Conservation (phyloP, 345 rosid species). For the Isatis tinctoria region DNA sequence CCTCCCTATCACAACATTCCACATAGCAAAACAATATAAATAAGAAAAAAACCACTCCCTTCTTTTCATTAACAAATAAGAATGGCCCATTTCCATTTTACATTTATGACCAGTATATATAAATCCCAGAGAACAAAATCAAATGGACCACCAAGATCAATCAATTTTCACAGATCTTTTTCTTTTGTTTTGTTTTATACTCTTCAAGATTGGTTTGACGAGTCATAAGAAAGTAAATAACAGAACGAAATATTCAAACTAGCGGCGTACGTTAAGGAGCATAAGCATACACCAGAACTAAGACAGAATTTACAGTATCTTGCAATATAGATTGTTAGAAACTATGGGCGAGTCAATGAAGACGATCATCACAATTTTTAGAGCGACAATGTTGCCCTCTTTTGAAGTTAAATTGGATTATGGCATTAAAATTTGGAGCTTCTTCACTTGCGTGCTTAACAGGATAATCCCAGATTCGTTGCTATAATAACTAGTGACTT, state of each 20-base stretch:
- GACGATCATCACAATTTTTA: background rate
- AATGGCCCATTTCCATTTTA: slow-evolving; percentile 10
- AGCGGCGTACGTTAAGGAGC: slow-evolving; percentile 25
- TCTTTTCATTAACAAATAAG: background rate
- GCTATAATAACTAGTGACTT: slow-evolving; percentile 9
- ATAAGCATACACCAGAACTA: slow-evolving; percentile 10
- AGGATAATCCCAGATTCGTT: slow-evolving; percentile 1
- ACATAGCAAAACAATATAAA: background rate
- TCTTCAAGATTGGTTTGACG: background rate
- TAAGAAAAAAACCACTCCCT: background rate
- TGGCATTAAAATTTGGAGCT: background rate
- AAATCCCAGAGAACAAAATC: background rate
- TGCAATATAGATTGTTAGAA: background rate
- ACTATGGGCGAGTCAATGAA: slow-evolving; percentile 2
- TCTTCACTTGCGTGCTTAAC: background rate
- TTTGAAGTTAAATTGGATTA: background rate
- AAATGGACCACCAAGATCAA: slow-evolving; percentile 17
- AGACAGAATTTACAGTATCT: background rate
- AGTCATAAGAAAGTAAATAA: background rate
- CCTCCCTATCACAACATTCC: slow-evolving; percentile 10
- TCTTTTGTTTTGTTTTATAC: background rate
- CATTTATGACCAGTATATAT: background rate
- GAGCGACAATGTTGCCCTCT: background rate
- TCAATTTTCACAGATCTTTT: background rate
- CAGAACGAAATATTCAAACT: slow-evolving; percentile 4